A percentile compares a stretch with the other conserved stretches of the same genome.
These are phyloP conservation scores for Hydnomerulius pinastri DNA, from an alignment of 768 basidiomycete genomes.

Conservation along the genomic window DNA sequence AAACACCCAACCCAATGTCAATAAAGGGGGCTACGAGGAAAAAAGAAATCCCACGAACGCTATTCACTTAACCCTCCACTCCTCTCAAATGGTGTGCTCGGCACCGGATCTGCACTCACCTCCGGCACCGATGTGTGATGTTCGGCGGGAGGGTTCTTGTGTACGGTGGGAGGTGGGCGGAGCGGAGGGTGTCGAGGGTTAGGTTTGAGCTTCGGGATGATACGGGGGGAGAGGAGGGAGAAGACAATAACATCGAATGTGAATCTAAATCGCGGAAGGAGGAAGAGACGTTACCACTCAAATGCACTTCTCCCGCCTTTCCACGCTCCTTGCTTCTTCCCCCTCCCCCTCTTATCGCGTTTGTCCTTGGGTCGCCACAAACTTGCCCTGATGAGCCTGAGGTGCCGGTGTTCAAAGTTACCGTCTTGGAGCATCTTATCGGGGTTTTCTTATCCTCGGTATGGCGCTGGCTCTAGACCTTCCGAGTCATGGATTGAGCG, in stretches of 20 bases:
- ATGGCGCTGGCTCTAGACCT: too few species aligned
- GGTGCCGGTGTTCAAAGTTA: too few species aligned
- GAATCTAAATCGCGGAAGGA: neutral
- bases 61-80: constrained; percentile 37
- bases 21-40: too few species aligned
- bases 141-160: constrained; percentile 36
- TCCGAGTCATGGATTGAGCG: too few species aligned
- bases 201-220: neutral
- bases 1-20: neutral
- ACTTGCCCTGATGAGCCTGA: too few species aligned
- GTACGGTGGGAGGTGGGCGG: too few species aligned
- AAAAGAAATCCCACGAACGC: constrained; percentile 38
- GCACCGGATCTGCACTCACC: constrained; percentile 21
- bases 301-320: constrained; percentile 47
- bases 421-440: too few species aligned
- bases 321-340: constrained; percentile 48
- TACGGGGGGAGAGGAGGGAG: neutral
- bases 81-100: constrained; percentile 37
- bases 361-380: too few species aligned
- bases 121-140: constrained; percentile 38
- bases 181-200: constrained; percentile 12
- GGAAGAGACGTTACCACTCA: constrained; percentile 32
- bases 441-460: too few species aligned
- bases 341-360: too few species aligned
- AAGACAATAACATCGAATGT: too few species aligned